These are phyloP conservation scores for Termitomyces sp. DNA, from an alignment of 768 basidiomycete species.

Conservation along the genomic window DNA sequence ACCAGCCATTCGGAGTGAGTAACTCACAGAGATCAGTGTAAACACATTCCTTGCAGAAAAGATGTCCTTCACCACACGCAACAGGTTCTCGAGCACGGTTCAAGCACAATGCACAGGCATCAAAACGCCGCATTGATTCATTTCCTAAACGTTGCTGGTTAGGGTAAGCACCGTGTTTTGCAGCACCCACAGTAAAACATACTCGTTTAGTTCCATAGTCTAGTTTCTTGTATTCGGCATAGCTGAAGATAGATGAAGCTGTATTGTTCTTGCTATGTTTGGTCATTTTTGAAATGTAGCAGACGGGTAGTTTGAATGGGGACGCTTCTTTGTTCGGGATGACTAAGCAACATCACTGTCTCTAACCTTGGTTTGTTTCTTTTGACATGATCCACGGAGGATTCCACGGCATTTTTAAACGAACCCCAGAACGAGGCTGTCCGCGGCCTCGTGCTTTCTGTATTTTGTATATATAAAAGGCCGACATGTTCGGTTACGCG, in stretches of 20 bases:
- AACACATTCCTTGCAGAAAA: conserved; percentile 96
- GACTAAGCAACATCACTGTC: conserved; percentile 2
- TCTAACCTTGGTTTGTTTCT: not conserved
- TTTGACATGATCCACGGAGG: not conserved
- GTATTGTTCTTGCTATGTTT: conserved; percentile 92
- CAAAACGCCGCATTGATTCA: conserved; percentile 90
- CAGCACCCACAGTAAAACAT: conserved; percentile 16
- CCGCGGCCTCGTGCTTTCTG: not conserved
- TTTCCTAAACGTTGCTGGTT: conserved; percentile 75
- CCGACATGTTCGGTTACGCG: not conserved
- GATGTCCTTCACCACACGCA: conserved; percentile 80
- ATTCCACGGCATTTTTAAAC: not conserved
- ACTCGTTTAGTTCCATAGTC: conserved; percentile 83
- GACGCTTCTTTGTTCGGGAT: not conserved
- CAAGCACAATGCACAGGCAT: conserved; percentile 88
- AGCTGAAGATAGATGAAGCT: conserved; percentile 85
- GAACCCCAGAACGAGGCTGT: conserved; percentile 9
- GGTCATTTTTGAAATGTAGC: conserved; percentile 47
- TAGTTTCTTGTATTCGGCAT: conserved; percentile 83
- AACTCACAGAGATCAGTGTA: conserved; percentile 77
- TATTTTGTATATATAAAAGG: conserved; percentile 5
- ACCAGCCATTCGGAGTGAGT: not conserved
- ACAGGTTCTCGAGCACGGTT: conserved; percentile 81
- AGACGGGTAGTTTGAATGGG: not conserved
- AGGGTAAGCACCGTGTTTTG: conserved; percentile 1